Evolutionary conservation across 352 stramenopile species (phyloP).

Genomic region (Globisporangium cederbergense): DNA sequence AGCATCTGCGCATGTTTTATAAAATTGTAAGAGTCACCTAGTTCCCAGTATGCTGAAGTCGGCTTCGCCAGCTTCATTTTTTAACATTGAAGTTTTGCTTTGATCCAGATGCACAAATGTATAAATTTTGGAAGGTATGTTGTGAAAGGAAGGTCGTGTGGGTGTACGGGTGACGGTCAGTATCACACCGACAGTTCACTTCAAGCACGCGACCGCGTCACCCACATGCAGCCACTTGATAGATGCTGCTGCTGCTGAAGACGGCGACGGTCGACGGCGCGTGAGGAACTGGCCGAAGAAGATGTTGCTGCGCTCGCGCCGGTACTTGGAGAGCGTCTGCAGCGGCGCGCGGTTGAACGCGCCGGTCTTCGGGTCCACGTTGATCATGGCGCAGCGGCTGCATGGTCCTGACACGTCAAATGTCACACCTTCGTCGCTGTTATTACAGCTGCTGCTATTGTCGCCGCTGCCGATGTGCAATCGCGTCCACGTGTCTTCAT

Average conservation of each 20-base stretch:
- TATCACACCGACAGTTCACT: conserved; percentile 7
- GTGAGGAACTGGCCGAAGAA: conserved; percentile 84
- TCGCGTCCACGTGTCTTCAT: conserved; percentile 66
- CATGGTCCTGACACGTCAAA: conserved; percentile 70
- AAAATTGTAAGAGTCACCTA: too few species aligned
- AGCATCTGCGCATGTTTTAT: too few species aligned
- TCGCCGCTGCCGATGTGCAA: conserved; percentile 27
- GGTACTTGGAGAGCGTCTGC: conserved; percentile 71
- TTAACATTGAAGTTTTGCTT: too few species aligned
- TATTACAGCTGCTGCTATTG: neutral
- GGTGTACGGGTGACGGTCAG: too few species aligned
- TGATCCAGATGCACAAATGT: too few species aligned
- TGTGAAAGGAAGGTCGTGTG: too few species aligned
- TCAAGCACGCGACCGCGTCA: conserved; percentile 30
- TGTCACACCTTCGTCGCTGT: conserved; percentile 2
- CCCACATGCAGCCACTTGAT: conserved; percentile 38
- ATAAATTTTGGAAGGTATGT: neutral
- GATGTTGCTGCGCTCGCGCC: conserved; percentile 66
- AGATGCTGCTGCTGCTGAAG: neutral
- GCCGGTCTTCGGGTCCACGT: conserved; percentile 72
- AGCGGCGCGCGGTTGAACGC: conserved; percentile 51
- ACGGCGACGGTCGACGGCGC: neutral
- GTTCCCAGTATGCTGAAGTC: too few species aligned
- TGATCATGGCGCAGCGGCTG: conserved; percentile 80
- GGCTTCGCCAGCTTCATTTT: too few species aligned